Conservation (phyloP, 768 basidiomycete species). For the Austroboletus festivus region DNA sequence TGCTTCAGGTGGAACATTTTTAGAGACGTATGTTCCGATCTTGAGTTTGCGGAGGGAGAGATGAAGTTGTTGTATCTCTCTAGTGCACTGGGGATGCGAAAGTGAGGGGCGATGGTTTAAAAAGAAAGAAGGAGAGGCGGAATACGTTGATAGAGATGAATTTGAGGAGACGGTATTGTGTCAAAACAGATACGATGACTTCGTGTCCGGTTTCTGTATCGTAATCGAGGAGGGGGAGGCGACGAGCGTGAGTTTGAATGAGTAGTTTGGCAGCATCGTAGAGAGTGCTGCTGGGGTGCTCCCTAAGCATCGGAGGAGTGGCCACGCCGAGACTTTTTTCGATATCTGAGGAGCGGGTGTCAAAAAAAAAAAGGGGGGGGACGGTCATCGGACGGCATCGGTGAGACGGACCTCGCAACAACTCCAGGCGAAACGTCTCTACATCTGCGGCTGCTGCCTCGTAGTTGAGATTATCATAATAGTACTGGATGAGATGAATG, state of each 20-base stretch:
- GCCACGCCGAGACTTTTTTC: conserved; percentile 90
- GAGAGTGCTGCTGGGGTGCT: conserved; percentile 84
- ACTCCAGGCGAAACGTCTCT: conserved; percentile 86
- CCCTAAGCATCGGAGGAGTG: conserved; percentile 83
- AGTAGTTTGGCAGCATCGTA: conserved; percentile 88
- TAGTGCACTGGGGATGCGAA: conserved; percentile 59
- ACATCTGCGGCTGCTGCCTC: conserved; percentile 88
- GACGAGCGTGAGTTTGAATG: conserved; percentile 92
- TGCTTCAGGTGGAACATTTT: conserved; percentile 42
- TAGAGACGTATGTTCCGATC: conserved; percentile 89
- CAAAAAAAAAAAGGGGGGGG: too few species aligned
- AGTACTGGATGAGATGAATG: conserved; percentile 98
- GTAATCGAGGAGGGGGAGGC: conserved; percentile 88
- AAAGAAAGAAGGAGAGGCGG: conserved; percentile 7
- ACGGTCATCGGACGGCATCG: conserved; percentile 8
- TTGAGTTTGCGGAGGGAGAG: conserved; percentile 78
- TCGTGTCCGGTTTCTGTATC: conserved; percentile 95
- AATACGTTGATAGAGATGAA: conserved; percentile 96
- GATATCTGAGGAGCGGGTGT: conserved; percentile 59
- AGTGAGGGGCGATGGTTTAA: conserved; percentile 7
- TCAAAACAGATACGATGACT: conserved; percentile 92
- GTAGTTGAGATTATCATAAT: conserved; percentile 80
- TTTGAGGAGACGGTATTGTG: conserved; percentile 96
- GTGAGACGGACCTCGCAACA: conserved; percentile 69
- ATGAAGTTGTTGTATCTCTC: conserved; percentile 80